These are phyloP conservation scores for carrot (Daucus carota) DNA, from an alignment of 129 eudicot species.

Conservation along the genomic window DNA sequence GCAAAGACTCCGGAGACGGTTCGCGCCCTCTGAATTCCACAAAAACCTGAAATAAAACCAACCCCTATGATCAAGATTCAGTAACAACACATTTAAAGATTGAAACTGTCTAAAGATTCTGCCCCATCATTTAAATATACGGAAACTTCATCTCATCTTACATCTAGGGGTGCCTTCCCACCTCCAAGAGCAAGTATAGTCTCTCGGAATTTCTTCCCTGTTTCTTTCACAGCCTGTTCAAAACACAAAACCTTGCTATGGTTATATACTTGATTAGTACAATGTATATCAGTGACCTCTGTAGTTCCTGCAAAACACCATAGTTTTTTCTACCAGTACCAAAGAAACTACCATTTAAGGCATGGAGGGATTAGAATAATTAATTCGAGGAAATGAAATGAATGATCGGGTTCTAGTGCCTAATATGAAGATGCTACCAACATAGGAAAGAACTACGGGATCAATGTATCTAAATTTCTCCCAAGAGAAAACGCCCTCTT, in stretches of 20 bases:
- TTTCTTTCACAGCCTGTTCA: conserved; percentile 63
- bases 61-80: background rate
- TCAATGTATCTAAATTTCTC: background rate
- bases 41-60: conserved; percentile 45
- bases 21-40: conserved; percentile 90
- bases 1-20: conserved; percentile 76
- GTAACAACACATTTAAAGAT: background rate
- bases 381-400: background rate
- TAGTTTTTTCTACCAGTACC: no score
- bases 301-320: no score
- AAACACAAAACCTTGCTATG: background rate
- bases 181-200: conserved; percentile 87
- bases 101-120: no score
- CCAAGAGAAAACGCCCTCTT: background rate
- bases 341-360: background rate
- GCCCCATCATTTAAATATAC: no score
- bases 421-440: no score
- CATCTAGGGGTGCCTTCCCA: conserved; percentile 73
- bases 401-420: background rate
- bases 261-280: background rate
- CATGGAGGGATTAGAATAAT: no score
- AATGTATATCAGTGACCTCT: no score
- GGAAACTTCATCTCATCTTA: background rate
- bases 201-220: conserved; percentile 60
- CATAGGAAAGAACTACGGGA: no score